These are phyloP conservation scores for Globisporangium yorkense DNA, from an alignment of 352 stramenopile species.

Conservation along the genomic window DNA sequence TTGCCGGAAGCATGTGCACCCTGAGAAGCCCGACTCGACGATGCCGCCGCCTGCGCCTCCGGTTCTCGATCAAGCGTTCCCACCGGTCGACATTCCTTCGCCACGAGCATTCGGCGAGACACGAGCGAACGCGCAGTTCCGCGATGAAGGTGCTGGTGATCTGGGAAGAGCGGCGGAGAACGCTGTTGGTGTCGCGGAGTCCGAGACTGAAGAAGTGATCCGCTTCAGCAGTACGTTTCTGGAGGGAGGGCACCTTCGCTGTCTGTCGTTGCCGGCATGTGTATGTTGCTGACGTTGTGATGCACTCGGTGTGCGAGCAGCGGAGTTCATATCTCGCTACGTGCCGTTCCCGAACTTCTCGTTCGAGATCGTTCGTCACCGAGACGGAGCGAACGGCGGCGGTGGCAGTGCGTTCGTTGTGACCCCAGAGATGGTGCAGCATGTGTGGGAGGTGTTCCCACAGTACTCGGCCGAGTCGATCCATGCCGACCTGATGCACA, in stretches of 20 bases:
- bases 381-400: constrained; percentile 8
- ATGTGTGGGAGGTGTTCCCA: constrained; percentile 71
- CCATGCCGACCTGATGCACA: constrained; percentile 40
- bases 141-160: neutral
- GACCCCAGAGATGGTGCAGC: constrained; percentile 65
- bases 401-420: constrained; percentile 35
- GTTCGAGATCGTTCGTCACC: constrained; percentile 71
- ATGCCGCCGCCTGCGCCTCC: neutral
- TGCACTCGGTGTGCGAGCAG: constrained; percentile 15
- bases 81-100: neutral
- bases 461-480: constrained; percentile 61
- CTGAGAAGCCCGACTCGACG: constrained; percentile 21
- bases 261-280: constrained; percentile 6
- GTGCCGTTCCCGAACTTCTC: constrained; percentile 68
- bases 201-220: constrained; percentile 47
- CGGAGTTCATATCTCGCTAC: constrained; percentile 63
- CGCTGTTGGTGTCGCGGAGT: neutral
- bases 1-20: constrained; percentile 56
- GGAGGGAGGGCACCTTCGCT: neutral
- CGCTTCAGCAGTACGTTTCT: constrained; percentile 67
- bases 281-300: neutral
- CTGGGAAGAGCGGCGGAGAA: neutral
- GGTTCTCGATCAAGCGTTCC: no score
- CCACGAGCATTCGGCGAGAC: constrained; percentile 1
- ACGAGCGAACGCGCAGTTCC: constrained; percentile 1